Conservation (phyloP, 306 rosid species). For the Pyrus communis region DNA sequence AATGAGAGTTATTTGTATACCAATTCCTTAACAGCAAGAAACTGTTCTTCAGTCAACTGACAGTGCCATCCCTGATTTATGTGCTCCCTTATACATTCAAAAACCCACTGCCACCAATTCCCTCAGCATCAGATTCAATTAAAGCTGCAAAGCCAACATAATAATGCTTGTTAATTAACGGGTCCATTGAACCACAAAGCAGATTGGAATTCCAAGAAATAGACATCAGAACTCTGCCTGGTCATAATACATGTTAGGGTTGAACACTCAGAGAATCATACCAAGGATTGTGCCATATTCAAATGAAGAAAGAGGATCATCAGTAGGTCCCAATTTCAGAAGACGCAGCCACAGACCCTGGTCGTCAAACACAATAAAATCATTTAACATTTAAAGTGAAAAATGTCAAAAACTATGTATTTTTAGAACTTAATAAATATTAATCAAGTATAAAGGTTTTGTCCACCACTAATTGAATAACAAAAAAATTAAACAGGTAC, state of each 20-base stretch:
- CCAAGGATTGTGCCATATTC: constrained; percentile 99
- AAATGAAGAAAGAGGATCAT: constrained; percentile 96
- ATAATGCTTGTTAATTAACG: constrained; percentile 18
- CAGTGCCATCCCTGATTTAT: constrained; percentile 96
- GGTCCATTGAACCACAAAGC: constrained; percentile 5
- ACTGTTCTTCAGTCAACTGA: constrained; percentile 93
- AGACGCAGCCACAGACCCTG: constrained; percentile 98
- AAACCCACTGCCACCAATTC: constrained; percentile 97
- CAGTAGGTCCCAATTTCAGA: constrained; percentile 87
- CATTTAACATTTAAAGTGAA: background rate
- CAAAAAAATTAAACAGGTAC: constrained; percentile 24
- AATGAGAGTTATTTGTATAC: constrained; percentile 29
- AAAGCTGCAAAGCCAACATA: constrained; percentile 64
- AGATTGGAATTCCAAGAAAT: constrained; percentile 19
- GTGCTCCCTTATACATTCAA: constrained; percentile 96
- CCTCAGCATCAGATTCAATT: constrained; percentile 99
- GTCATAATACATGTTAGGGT: constrained; percentile 6
- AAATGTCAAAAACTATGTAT: background rate
- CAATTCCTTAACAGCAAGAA: constrained; percentile 97
- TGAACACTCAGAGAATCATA: constrained; percentile 26
- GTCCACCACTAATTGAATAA: background rate
- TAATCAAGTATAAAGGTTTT: background rate
- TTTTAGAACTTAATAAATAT: background rate
- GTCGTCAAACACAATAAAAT: constrained; percentile 17
- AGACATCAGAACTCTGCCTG: constrained; percentile 8